Evolutionary conservation across 2,329 filamentous ascomycete species (phyloP), one percentile per base, ranked within the genome.

Genomic region (Aspergillus terreus): DNA sequence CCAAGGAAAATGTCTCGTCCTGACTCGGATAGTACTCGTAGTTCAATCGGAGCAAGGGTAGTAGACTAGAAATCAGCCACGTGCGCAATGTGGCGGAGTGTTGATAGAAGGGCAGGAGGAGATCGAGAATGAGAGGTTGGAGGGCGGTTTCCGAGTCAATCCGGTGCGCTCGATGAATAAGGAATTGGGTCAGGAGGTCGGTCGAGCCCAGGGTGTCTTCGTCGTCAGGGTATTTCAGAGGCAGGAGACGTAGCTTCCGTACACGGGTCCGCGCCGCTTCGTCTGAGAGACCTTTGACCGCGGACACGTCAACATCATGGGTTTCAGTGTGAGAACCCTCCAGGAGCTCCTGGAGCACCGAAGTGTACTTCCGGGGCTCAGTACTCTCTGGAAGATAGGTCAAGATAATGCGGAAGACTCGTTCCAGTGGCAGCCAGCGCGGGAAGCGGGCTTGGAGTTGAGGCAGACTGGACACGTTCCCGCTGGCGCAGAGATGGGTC

Each of bases 11-110:
- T 1, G 65, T 57, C 10, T 72, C 69, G 19, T 75, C 66, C 12
- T 64, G 70, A n/a, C 78, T 71, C 0, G 79, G 77, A 53, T 85
- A 84, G 63, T 83, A 85, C 65, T 85, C 82, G 63, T 83, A 82
- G 58, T 82, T 79, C 45, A 84, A 68, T 46, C 83, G 77, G 21
- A 84, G 70, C 6, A 85, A 67, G 6, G 83, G 83, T 35, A 85
- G 68, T 10, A 83, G 73, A 42, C 74, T 79, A 11, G 82, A 82
- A 38, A 85, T 77, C 58, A 82, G 78, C 82, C 82, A 86, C 48
- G 73, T 77, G 53, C 77, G 75, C 42, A 86, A 66, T 52, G 73
- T 72, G 32, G 78, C 71, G 40, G 78, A 79, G 38, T 74, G 72
- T 49, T 75, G 66, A 47, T 85, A 73, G 64, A 85, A 86, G 1